Conservation (phyloP, 148 eudicot species). For the Rhododendron kiyosumense region DNA sequence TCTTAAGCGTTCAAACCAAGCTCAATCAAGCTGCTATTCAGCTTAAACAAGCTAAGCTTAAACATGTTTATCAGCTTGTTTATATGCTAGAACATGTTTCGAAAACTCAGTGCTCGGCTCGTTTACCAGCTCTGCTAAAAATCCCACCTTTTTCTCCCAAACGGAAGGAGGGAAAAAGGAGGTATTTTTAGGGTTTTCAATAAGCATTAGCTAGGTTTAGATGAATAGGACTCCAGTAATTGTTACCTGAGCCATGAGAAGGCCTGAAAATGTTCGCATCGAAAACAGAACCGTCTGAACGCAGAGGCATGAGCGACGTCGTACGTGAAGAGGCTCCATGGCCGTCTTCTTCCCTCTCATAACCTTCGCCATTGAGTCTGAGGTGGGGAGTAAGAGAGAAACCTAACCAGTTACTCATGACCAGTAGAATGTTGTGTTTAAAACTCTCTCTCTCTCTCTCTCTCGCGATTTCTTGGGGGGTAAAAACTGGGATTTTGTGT, state of each 20-base stretch:
- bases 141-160: not conserved
- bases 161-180: not conserved
- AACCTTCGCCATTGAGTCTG: conserved; percentile 18
- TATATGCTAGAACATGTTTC: not conserved
- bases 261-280: conserved; percentile 20
- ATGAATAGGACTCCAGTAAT: not conserved
- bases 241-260: conserved; percentile 1
- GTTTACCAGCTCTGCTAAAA: not conserved
- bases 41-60: too few relatives aligned
- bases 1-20: not conserved
- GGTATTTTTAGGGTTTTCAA: not conserved
- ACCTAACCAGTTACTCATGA: conserved; percentile 48
- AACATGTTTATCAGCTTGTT: too few relatives aligned
- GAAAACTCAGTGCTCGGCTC: not conserved
- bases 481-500: not conserved
- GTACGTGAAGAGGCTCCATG: not conserved
- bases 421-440: not conserved
- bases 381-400: conserved; percentile 45
- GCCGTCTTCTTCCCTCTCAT: conserved; percentile 1
- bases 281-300: conserved; percentile 27
- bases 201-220: not conserved
- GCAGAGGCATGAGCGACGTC: conserved; percentile 19
- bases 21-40: too few relatives aligned
- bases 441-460: not conserved
- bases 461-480: not conserved